These are phyloP conservation scores for Wickerhamiella kazuoi DNA, from an alignment of 805 yeast species.

Conservation along the genomic window DNA sequence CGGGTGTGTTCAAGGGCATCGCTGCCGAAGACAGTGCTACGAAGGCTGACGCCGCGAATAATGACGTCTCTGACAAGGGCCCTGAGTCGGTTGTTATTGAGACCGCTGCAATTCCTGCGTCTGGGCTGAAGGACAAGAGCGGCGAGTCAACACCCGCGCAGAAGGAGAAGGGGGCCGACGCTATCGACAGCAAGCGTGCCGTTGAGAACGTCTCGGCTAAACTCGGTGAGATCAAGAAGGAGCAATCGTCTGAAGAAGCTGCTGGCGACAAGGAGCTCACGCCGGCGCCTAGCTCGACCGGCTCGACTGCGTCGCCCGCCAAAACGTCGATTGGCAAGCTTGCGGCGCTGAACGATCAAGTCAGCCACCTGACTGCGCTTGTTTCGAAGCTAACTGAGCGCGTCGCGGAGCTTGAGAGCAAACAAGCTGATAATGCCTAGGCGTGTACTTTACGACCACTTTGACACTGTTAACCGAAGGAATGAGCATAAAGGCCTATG, in stretches of 20 bases:
- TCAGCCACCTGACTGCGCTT: conserved; percentile 10
- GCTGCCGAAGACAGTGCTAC: not conserved
- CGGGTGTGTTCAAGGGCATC: not conserved
- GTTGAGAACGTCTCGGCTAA: not conserved
- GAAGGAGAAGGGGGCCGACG: not conserved
- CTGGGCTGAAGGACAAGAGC: not conserved
- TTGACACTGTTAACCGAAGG: no score
- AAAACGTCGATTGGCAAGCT: conserved; percentile 1
- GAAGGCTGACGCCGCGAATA: not conserved
- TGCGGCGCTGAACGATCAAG: conserved; percentile 6
- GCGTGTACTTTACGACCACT: no score
- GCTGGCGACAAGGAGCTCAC: not conserved
- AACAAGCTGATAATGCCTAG: no score
- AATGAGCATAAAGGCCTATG: no score
- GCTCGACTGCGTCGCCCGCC: not conserved
- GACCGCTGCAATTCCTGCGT: not conserved
- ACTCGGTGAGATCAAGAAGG: not conserved
- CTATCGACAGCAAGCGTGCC: not conserved
- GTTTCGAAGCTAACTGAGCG: conserved; percentile 10
- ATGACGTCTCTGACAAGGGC: not conserved
- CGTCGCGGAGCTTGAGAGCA: conserved; percentile 11
- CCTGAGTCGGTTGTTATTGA: not conserved
- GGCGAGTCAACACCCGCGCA: not conserved
- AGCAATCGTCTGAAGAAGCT: not conserved
- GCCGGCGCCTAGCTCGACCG: not conserved